A percentile compares a stretch with the other conserved stretches of the same genome.
These are phyloP conservation scores for Ilex asprella DNA, from an alignment of 257 asterid species.

Conservation along the genomic window DNA sequence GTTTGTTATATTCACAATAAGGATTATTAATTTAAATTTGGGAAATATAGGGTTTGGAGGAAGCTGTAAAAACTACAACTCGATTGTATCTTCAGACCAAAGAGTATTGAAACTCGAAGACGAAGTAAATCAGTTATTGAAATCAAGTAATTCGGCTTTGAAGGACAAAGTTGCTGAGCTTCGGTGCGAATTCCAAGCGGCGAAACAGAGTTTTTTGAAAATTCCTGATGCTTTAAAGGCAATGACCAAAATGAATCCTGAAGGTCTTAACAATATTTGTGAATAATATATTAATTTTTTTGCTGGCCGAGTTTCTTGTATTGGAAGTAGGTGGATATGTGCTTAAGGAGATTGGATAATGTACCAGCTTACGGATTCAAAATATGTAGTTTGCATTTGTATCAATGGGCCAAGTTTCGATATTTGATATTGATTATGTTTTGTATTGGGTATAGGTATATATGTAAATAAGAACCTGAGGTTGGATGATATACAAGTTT, in stretches of 20 bases:
- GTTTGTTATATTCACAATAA: neutral
- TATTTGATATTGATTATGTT: constrained; percentile 10
- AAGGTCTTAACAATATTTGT: constrained; percentile 35
- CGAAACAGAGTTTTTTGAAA: constrained; percentile 59
- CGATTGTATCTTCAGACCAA: constrained; percentile 30
- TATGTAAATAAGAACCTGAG: constrained; percentile 84
- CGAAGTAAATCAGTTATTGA: constrained; percentile 20
- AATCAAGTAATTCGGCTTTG: constrained; percentile 13
- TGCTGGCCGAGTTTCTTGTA: no score
- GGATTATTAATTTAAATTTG: constrained; percentile 3
- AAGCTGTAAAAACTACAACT: constrained; percentile 30
- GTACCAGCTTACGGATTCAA: neutral
- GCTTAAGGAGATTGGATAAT: neutral
- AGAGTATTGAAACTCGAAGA: constrained; percentile 36
- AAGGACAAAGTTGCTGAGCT: constrained; percentile 56
- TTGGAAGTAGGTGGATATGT: no score
- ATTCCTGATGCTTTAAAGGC: constrained; percentile 61
- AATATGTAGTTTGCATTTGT: neutral
- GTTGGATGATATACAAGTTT: constrained; percentile 79
- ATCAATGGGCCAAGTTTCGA: constrained; percentile 11
- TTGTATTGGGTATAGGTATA: constrained; percentile 48
- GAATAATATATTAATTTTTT: neutral
- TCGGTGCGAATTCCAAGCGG: constrained; percentile 48
- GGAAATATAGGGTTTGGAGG: constrained; percentile 34
- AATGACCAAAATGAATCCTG: constrained; percentile 81